Percentiles rank a stretch among this genome's conserved stretches.
Evolutionary conservation across 495 filamentous ascomycete genomes (phyloP).

Genomic region (Daldinia caldariorum): DNA sequence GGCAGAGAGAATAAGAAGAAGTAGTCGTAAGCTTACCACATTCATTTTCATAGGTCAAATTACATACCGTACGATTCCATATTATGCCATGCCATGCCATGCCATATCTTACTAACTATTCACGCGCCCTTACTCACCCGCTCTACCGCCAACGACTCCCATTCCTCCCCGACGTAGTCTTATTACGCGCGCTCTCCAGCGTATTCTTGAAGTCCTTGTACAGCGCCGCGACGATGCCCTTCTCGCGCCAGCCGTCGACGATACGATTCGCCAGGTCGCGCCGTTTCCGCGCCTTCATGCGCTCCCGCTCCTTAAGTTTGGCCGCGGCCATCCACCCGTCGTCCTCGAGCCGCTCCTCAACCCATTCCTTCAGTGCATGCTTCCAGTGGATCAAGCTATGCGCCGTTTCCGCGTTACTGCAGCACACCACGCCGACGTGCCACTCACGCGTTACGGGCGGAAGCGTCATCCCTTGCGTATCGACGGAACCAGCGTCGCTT

Average conservation of each 20-base stretch:
- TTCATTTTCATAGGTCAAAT: too few relatives aligned
- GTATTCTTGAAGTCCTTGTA: constrained; percentile 51
- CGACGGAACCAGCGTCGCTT: constrained; percentile 50
- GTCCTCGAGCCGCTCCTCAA: constrained; percentile 66
- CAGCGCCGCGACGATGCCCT: constrained; percentile 42
- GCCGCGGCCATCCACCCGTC: constrained; percentile 60
- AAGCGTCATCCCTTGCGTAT: constrained; percentile 48
- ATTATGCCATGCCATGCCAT: neutral
- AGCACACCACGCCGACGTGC: constrained; percentile 62
- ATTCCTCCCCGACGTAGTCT: constrained; percentile 42
- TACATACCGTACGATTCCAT: neutral
- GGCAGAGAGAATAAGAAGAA: neutral
- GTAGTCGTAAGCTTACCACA: neutral
- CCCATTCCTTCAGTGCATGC: constrained; percentile 74
- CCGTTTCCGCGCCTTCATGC: constrained; percentile 60
- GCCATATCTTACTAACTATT: neutral
- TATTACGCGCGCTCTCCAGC: constrained; percentile 51
- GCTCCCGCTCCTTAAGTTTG: constrained; percentile 56
- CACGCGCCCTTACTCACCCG: neutral
- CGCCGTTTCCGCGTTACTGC: constrained; percentile 71
- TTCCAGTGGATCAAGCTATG: constrained; percentile 82
- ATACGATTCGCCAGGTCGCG: constrained; percentile 63
- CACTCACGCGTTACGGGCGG: constrained; percentile 53
- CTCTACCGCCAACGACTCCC: constrained; percentile 2
- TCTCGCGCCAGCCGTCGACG: constrained; percentile 48